Conservation (phyloP, 805 yeast species). For the Pichia rugopelliculosa region DNA sequence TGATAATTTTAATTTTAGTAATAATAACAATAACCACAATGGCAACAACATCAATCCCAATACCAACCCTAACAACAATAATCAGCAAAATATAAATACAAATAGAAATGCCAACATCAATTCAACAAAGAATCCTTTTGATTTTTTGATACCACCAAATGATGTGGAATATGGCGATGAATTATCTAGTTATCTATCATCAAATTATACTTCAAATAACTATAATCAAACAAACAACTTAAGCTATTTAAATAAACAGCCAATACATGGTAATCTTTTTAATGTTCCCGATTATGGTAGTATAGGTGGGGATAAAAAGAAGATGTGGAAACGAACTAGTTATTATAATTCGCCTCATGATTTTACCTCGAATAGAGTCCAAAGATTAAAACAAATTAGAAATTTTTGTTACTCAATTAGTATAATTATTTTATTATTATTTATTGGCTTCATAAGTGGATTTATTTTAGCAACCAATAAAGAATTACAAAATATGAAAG, state of each 20-base stretch:
- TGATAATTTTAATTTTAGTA: not conserved
- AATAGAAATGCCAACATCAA: not conserved
- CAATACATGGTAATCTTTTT: not conserved
- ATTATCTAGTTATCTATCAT: slow-evolving; percentile 9
- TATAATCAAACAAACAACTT: slow-evolving; percentile 1
- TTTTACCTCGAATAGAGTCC: slow-evolving; percentile 27
- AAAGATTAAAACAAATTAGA: slow-evolving; percentile 25
- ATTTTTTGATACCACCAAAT: slow-evolving; percentile 13
- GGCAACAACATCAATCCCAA: not conserved
- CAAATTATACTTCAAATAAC: not conserved
- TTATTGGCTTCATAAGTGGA: slow-evolving; percentile 74
- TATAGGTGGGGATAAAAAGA: slow-evolving; percentile 7
- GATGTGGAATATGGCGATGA: slow-evolving; percentile 26
- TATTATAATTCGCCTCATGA: slow-evolving; percentile 32
- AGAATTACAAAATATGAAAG: slow-evolving; percentile 62
- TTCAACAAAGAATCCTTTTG: not conserved
- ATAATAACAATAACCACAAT: not conserved
- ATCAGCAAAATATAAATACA: not conserved
- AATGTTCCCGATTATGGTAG: slow-evolving; percentile 12
- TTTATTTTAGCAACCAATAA: slow-evolving; percentile 80
- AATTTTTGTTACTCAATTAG: slow-evolving; percentile 36
- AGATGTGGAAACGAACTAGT: slow-evolving; percentile 18
- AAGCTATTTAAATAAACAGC: slow-evolving; percentile 5
- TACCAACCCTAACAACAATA: not conserved
- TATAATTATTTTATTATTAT: slow-evolving; percentile 43